Evolutionary conservation across 2,329 filamentous ascomycete species (phyloP).

Genomic region (Byssoonygena ceratinophila): DNA sequence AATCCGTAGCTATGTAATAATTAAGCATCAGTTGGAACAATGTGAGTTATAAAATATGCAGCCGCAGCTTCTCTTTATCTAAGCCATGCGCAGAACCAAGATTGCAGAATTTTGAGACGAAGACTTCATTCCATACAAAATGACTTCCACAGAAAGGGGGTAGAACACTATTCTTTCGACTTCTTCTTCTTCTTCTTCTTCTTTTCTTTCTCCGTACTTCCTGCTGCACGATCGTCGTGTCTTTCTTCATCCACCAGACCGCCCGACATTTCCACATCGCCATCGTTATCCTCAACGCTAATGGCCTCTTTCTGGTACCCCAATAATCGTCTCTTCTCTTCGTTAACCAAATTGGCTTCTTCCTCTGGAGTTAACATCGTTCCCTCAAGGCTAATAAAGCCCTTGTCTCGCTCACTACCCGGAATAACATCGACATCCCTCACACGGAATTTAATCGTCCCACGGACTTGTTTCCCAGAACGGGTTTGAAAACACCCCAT

Average conservation of each 20-base stretch:
- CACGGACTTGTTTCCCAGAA: slow-evolving; percentile 57
- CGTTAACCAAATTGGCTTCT: slow-evolving; percentile 50
- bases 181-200: slow-evolving; percentile 13
- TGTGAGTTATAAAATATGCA: background rate
- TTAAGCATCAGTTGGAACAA: background rate
- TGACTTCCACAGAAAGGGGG: background rate
- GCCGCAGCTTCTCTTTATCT: background rate
- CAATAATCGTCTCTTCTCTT: slow-evolving; percentile 38
- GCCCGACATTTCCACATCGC: slow-evolving; percentile 3
- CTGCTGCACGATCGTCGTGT: background rate
- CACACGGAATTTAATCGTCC: slow-evolving; percentile 65
- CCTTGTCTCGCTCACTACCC: slow-evolving; percentile 58
- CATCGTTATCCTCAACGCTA: background rate
- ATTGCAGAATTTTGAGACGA: background rate
- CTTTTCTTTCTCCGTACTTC: slow-evolving; percentile 13
- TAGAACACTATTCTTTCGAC: slow-evolving; percentile 6
- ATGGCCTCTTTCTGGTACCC: slow-evolving; percentile 20
- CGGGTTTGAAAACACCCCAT: slow-evolving; percentile 67
- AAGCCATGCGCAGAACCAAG: background rate
- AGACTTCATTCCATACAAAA: background rate
- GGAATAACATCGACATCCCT: slow-evolving; percentile 66
- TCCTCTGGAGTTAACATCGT: slow-evolving; percentile 65
- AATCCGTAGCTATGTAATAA: background rate
- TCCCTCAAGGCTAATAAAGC: slow-evolving; percentile 75
- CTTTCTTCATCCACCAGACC: background rate